These are phyloP conservation scores for Kazachstania sp. DNA, from an alignment of 1,139 yeast genomes.

Conservation along the genomic window DNA sequence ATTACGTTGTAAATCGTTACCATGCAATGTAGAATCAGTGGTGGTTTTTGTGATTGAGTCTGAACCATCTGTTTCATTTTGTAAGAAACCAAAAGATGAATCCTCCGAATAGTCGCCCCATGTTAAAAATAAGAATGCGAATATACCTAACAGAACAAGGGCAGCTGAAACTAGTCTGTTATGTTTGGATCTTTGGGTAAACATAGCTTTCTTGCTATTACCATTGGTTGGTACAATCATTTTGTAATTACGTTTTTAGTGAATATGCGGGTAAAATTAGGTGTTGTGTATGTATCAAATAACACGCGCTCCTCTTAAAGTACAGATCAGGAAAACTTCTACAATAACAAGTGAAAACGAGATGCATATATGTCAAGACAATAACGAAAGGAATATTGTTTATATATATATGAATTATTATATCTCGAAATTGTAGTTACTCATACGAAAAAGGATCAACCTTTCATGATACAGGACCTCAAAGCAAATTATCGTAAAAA, in stretches of 20 bases:
- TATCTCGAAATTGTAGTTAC: too few species aligned
- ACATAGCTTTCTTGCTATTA: background rate
- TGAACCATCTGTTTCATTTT: background rate
- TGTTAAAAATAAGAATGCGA: slow-evolving; percentile 6
- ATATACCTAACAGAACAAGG: slow-evolving; percentile 6
- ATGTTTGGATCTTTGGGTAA: slow-evolving; percentile 1
- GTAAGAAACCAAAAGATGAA: background rate
- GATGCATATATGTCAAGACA: too few species aligned
- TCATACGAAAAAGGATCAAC: too few species aligned
- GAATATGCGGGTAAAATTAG: too few species aligned
- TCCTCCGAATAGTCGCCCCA: slow-evolving; percentile 11
- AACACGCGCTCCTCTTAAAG: too few species aligned
- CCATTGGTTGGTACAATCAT: background rate
- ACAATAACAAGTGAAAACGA: too few species aligned
- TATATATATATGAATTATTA: too few species aligned
- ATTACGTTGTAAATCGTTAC: background rate
- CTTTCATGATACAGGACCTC: too few species aligned
- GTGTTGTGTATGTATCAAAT: too few species aligned
- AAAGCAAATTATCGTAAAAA: too few species aligned
- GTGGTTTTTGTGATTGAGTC: background rate
- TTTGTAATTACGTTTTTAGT: background rate
- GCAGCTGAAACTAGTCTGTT: slow-evolving; percentile 7
- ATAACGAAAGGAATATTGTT: too few species aligned
- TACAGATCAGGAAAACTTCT: too few species aligned
- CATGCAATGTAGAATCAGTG: background rate